Evolutionary conservation across 1,139 yeast genomes (phyloP), one percentile per base, ranked within the genome.

Genomic region (Candida sp.): DNA sequence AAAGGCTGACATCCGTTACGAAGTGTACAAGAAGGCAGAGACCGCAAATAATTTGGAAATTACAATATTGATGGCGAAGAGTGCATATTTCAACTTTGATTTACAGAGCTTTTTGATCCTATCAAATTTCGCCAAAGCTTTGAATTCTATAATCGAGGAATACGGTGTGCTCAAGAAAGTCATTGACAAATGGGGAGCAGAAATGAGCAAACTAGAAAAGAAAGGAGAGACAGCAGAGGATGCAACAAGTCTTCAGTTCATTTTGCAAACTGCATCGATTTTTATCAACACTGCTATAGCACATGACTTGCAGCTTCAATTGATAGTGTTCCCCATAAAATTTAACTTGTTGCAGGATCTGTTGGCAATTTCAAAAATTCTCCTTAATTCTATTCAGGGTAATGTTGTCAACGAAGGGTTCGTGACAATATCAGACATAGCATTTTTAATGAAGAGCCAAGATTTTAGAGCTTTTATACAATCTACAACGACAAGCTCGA

Each of bases 1-100:
- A 1, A 75, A 75, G 45, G 78, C 81, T 4, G 89, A 84, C 57
- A 50, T 84, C 0, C 63, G 85, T 26, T 81, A 84, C 59, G 88
- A 85, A 58, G 55, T 76, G n/a, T 73, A 75, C 47, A 58, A 64
- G 25, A 68, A 68, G 37, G 39, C 49, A 1, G 69, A 65, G n/a
- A 58, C 61, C 8, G 57, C 56, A 8, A 26, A 54, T 31, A 61
- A 64, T 22, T 52, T 61, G 5, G 81, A 78, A 47, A 61, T 74
- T 17, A 81, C 85, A 0, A 44, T 78, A 0, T 65, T 83, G 28
- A 65, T 81, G 34, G 75, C 85, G 0, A 84, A 84, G 54, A 63
- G 68, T 0, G 74, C 79, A 0, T 42, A 48, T 3, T 12, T 81
- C 2, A 53, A 62, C n/a, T 51, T 83, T 7, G 75, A 78, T 48